Evolutionary conservation across 1,139 yeast species (phyloP).

Genomic region (Candida sp.): DNA sequence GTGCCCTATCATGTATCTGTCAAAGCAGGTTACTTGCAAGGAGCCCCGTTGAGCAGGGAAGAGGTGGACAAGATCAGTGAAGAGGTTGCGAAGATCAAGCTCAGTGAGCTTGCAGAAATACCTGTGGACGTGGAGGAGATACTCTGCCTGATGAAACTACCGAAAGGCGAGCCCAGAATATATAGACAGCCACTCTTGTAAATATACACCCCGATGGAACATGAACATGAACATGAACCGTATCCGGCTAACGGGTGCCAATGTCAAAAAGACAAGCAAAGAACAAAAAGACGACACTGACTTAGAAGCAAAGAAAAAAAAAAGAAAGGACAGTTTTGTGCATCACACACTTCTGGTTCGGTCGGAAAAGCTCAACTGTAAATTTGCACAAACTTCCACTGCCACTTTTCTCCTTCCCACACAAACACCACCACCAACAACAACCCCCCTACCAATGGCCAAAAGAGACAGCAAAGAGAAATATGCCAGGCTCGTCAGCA

Average conservation of each 20-base stretch:
- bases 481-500: constrained; percentile 48
- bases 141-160: background rate
- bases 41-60: background rate
- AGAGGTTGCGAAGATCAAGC: background rate
- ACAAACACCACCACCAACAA: too few relatives aligned
- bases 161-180: background rate
- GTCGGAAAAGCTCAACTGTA: too few relatives aligned
- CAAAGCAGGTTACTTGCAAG: constrained; percentile 3
- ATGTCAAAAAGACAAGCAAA: background rate
- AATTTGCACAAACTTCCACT: too few relatives aligned
- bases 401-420: background rate
- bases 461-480: constrained; percentile 16
- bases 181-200: background rate
- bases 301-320: too few relatives aligned
- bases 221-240: background rate
- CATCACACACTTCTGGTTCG: too few relatives aligned
- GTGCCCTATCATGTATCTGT: background rate
- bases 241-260: background rate
- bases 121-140: constrained; percentile 4
- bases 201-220: background rate
- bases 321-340: too few relatives aligned
- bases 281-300: too few relatives aligned
- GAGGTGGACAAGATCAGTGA: background rate
- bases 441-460: constrained; percentile 9
- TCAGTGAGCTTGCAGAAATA: constrained; percentile 2